Base-by-base conservation (phyloP, 805 yeast genomes). In the Starmera quercuum region DNA sequence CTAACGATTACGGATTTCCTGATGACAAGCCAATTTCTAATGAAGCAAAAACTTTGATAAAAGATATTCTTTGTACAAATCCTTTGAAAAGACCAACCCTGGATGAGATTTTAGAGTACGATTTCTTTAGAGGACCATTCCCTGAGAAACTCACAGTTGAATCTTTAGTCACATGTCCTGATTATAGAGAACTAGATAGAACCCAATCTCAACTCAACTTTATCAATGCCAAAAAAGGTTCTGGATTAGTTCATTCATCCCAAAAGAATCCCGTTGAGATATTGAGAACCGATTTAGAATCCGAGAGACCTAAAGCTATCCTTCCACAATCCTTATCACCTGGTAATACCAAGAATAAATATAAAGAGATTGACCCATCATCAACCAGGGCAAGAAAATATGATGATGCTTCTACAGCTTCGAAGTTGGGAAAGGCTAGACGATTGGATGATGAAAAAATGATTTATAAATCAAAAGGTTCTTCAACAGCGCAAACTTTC, bases 291-390 rank as follows among this genome's bases (percentile, higher is more conserved):
- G 88, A 80, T 54, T 63, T 80, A 45, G 79, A 77, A 45, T 74
- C 82, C 35, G 83, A 79, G 54, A 73, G 71, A 47, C 78, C 82
- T 30, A 72, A 65, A 46, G 59, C 84, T 4, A 70, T 88, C 39
- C 65, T 88, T 46, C 97, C 97, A 24, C 83, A 80, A 47, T 83
- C 95, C 3, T 71, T 88, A 52, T 87, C 96, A 17, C 97, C 97
- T 13, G 90, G 90, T 45, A 87, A 85, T 52, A 86, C 95, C 30
- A 83, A 78, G 53, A 78, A 71, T 58, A 88, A 88, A 61, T 88
- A 88, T 60, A 80, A 80, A 54, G 92, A 83, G 52, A 47, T 56
- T 3, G 58, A 54, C 24, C 47, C 54, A 16, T 31, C 49, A 4
- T 35, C 33, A 30, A 12, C 22, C 1, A 48, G 46, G 37, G 32